Conservation (phyloP, 305 asterid species). For the Fraxinus albicans region DNA sequence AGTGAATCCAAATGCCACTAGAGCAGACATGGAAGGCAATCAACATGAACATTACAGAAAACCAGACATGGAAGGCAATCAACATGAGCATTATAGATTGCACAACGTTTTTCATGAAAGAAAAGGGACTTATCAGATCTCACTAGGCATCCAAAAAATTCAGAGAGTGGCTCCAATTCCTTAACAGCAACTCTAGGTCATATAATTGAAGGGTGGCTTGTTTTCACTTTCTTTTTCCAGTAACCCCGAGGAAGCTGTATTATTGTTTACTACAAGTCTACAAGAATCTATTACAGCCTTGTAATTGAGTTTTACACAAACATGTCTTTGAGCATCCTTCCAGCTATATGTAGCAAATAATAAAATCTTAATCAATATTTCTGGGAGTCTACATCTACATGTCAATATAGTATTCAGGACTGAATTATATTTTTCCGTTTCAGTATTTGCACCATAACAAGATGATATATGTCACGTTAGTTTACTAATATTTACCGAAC, state of each 20-base stretch:
- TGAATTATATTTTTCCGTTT: background rate
- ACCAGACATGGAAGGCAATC: background rate
- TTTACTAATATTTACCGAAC: no score
- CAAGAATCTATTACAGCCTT: background rate
- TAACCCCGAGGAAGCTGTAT: background rate
- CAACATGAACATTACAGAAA: background rate
- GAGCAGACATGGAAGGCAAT: background rate
- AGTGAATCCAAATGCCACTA: background rate
- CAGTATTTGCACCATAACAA: background rate
- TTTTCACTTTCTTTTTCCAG: constrained; percentile 11
- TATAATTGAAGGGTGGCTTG: constrained; percentile 8
- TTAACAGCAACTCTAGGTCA: constrained; percentile 7
- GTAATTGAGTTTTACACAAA: background rate
- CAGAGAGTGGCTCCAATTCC: background rate
- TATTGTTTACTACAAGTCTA: background rate
- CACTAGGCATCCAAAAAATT: background rate
- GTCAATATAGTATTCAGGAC: background rate
- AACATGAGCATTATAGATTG: background rate
- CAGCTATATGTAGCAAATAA: background rate
- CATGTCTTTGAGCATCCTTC: background rate
- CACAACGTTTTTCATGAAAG: constrained; percentile 13
- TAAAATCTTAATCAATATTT: background rate
- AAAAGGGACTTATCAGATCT: constrained; percentile 23
- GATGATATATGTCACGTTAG: no score
- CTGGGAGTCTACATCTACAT: background rate